Conservation (phyloP, 2,329 filamentous ascomycete species). For the Ambrosiella beaveri region DNA sequence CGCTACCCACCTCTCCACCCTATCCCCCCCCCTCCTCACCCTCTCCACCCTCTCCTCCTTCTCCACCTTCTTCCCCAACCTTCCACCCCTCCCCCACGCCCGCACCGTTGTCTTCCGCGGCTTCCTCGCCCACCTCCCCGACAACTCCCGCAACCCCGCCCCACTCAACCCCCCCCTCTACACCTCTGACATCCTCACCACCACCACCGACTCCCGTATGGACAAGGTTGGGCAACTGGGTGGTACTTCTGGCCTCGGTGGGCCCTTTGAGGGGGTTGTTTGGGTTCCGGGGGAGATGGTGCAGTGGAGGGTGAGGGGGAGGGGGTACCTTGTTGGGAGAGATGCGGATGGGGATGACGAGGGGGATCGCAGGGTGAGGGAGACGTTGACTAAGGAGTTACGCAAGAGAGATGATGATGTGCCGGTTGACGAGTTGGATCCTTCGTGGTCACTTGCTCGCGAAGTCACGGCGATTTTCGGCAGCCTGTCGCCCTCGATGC, state of each 20-base stretch:
- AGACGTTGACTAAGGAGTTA: constrained; percentile 12
- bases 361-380: not conserved
- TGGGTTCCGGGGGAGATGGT: constrained; percentile 55
- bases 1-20: constrained; percentile 30
- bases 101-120: constrained; percentile 75
- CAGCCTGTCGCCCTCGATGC: constrained; percentile 66
- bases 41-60: constrained; percentile 31
- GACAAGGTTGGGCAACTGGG: constrained; percentile 61
- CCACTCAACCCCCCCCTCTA: constrained; percentile 50
- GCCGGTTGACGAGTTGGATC: not conserved
- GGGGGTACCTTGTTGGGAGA: constrained; percentile 55
- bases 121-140: constrained; percentile 58
- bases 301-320: constrained; percentile 80
- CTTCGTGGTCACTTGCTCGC: constrained; percentile 54
- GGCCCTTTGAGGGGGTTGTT: constrained; percentile 66
- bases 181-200: constrained; percentile 60
- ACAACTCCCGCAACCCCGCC: constrained; percentile 56
- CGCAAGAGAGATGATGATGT: constrained; percentile 20
- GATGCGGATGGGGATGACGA: constrained; percentile 35
- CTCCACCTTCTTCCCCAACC: constrained; percentile 18
- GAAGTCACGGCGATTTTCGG: constrained; percentile 83
- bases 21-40: constrained; percentile 32
- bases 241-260: constrained; percentile 36
- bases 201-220: constrained; percentile 84
- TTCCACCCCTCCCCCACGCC: constrained; percentile 32